These are phyloP conservation scores for California macrophylla DNA, from an alignment of 441 rosid genomes.

Conservation along the genomic window DNA sequence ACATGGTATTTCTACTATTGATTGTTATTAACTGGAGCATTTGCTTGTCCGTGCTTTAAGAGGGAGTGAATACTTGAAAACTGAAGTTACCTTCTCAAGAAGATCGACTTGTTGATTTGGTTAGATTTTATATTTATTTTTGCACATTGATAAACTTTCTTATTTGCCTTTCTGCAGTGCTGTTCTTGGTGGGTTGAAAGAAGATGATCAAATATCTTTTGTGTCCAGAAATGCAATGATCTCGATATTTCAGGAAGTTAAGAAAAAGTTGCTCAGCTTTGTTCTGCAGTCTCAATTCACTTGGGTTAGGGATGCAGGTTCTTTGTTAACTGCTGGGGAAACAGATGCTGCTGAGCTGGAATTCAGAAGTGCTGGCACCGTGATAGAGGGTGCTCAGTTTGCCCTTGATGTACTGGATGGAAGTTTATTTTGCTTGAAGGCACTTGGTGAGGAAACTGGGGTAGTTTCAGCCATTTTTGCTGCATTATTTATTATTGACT, in stretches of 20 bases:
- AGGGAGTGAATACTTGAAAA: not conserved
- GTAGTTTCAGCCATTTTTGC: slow-evolving; percentile 53
- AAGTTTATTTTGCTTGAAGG: slow-evolving; percentile 49
- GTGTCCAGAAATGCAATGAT: slow-evolving; percentile 45
- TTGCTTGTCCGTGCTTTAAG: not conserved
- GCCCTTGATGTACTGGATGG: slow-evolving; percentile 57
- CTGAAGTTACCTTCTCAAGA: not conserved
- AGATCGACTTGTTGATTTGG: not conserved
- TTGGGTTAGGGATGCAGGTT: slow-evolving; percentile 48
- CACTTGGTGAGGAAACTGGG: slow-evolving; percentile 41
- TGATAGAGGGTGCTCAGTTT: slow-evolving; percentile 42
- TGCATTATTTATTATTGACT: slow-evolving; percentile 48
- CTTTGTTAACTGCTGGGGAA: slow-evolving; percentile 28
- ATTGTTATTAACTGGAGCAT: slow-evolving; percentile 1
- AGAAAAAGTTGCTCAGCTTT: slow-evolving; percentile 43
- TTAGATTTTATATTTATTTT: slow-evolving; percentile 1
- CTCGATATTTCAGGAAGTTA: slow-evolving; percentile 41
- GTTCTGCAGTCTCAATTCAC: slow-evolving; percentile 48
- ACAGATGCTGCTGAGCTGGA: slow-evolving; percentile 26
- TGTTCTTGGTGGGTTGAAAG: slow-evolving; percentile 62
- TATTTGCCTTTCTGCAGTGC: slow-evolving; percentile 47
- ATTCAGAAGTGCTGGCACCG: slow-evolving; percentile 22
- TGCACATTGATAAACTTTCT: slow-evolving; percentile 11
- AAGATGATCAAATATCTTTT: slow-evolving; percentile 39
- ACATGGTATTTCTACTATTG: not conserved